Percentiles rank a stretch among this genome's conserved stretches.
phyloP scores from a whole-genome alignment of 257 asterid genomes.

The Gentiana straminea region DNA sequence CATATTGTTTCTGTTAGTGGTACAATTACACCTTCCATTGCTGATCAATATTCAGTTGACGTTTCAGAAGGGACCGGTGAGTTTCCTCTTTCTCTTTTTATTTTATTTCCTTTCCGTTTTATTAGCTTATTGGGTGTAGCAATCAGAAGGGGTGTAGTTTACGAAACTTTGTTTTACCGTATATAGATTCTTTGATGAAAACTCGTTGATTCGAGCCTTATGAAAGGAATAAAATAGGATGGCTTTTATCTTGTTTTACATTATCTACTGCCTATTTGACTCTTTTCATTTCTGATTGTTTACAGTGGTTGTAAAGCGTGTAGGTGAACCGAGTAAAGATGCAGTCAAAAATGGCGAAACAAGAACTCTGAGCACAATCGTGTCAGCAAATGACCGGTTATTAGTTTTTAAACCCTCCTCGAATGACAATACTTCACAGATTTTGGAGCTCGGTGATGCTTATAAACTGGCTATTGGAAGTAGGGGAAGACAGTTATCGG shows the following conservation, averaged over 20 bases:
- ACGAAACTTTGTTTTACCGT: not conserved
- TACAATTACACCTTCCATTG: conserved; percentile 19
- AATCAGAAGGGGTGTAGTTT: not conserved
- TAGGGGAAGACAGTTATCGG: conserved; percentile 62
- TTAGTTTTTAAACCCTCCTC: conserved; percentile 28
- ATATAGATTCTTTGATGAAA: not conserved
- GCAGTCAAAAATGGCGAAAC: conserved; percentile 15
- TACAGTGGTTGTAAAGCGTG: conserved; percentile 22
- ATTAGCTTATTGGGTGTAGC: not conserved
- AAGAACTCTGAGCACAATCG: conserved; percentile 21
- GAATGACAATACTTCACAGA: conserved; percentile 24
- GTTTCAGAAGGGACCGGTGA: conserved; percentile 34
- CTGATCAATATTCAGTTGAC: conserved; percentile 13
- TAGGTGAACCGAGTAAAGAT: conserved; percentile 16
- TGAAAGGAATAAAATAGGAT: not conserved
- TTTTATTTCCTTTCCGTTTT: not conserved
- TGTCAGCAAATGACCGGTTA: conserved; percentile 19
- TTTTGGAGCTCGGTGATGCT: conserved; percentile 70
- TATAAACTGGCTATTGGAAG: conserved; percentile 60
- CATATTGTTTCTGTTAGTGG: conserved; percentile 21
- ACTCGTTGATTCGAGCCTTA: not conserved
- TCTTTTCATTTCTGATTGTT: conserved; percentile 7
- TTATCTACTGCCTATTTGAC: not conserved
- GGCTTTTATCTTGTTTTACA: not conserved
- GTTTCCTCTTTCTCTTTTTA: conserved; percentile 6